A percentile compares a stretch with the other conserved stretches of the same genome.
These are phyloP conservation scores for Reticulascus tulasneorum DNA, from an alignment of 2,329 filamentous ascomycete genomes.

Conservation along the genomic window DNA sequence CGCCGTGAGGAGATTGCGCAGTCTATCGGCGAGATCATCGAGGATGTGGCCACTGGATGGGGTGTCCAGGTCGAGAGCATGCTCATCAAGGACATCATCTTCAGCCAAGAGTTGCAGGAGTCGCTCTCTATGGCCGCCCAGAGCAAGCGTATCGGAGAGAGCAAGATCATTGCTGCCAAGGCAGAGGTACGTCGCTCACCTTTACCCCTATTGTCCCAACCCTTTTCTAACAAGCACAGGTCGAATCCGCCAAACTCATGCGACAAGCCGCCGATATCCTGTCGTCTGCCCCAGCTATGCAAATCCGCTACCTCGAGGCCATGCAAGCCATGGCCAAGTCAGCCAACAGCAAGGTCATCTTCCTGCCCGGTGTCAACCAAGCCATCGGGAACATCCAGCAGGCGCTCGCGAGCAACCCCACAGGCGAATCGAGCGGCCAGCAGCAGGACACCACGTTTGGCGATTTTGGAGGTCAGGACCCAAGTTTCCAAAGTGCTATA, in stretches of 20 bases:
- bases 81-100: conserved; percentile 99
- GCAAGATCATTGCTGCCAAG: conserved; percentile 95
- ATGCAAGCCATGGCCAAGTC: conserved; percentile 99
- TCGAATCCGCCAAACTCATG: conserved; percentile 93
- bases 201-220: not conserved
- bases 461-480: conserved; percentile 51
- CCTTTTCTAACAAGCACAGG: conserved; percentile 32
- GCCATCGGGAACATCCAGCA: conserved; percentile 47
- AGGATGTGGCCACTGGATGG: conserved; percentile 91
- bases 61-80: conserved; percentile 96
- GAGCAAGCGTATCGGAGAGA: conserved; percentile 96
- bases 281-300: conserved; percentile 90
- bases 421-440: conserved; percentile 40
- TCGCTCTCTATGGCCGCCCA: conserved; percentile 97
- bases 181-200: conserved; percentile 57
- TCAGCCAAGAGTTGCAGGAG: conserved; percentile 92
- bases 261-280: conserved; percentile 91
- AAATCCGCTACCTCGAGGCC: conserved; percentile 94
- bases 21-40: conserved; percentile 94
- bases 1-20: conserved; percentile 94
- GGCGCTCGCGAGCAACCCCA: conserved; percentile 33
- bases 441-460: conserved; percentile 28
- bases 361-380: conserved; percentile 62
- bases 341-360: conserved; percentile 85
- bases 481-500: conserved; percentile 73